Evolutionary conservation across 148 eudicot genomes (phyloP).

Genomic region (Pharnaceum exiguum): DNA sequence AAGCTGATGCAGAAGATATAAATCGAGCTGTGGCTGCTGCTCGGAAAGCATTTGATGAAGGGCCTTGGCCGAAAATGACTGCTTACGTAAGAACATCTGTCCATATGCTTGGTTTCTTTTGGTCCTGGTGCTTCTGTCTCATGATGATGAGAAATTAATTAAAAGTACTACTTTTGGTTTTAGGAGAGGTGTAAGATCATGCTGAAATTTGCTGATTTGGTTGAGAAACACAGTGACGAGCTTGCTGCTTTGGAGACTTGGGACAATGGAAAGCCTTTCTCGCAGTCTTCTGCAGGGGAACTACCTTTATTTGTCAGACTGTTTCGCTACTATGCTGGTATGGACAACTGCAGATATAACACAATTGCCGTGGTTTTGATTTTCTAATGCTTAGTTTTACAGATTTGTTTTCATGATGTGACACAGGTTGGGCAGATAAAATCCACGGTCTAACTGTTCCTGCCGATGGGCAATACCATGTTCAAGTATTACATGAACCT

Average conservation of each 20-base stretch:
- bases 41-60: conserved; percentile 94
- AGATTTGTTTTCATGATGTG: background rate
- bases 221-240: conserved; percentile 53
- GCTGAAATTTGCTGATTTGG: conserved; percentile 54
- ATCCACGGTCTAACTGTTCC: conserved; percentile 74
- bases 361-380: background rate
- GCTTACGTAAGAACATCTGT: conserved; percentile 55
- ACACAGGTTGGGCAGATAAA: conserved; percentile 78
- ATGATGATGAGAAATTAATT: too few relatives aligned
- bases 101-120: background rate
- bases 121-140: background rate
- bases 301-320: conserved; percentile 46
- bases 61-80: conserved; percentile 97
- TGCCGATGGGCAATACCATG: conserved; percentile 71
- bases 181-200: conserved; percentile 56
- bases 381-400: background rate
- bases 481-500: conserved; percentile 67
- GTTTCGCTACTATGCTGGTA: conserved; percentile 68
- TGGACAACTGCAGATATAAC: background rate
- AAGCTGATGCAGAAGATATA: conserved; percentile 77
- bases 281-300: conserved; percentile 37
- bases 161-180: background rate
- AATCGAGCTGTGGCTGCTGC: conserved; percentile 90
- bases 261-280: conserved; percentile 56
- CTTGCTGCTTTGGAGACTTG: conserved; percentile 61